Percentiles rank a stretch among this genome's conserved stretches.
Evolutionary conservation across 805 yeast genomes (phyloP).

Genomic region (Candida xyloterini): DNA sequence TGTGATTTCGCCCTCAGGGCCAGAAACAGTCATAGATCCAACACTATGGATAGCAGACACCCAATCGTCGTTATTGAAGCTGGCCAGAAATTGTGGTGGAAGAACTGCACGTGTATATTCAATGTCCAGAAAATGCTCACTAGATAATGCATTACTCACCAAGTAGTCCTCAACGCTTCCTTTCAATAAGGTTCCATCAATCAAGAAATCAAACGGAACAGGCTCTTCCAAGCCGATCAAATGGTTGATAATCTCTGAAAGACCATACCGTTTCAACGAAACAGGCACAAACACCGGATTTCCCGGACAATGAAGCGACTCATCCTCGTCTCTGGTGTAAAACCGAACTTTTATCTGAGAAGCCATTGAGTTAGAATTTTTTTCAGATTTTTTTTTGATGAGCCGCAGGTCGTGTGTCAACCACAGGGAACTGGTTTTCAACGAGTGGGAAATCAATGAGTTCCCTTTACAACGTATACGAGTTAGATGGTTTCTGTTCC

Average conservation of each 20-base stretch:
- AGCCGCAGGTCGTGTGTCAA: slow-evolving; percentile 14
- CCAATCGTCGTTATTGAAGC: slow-evolving; percentile 95
- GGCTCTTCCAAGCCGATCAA: slow-evolving; percentile 60
- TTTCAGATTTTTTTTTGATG: slow-evolving; percentile 10
- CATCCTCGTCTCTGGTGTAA: slow-evolving; percentile 82
- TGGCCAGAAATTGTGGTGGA: slow-evolving; percentile 90
- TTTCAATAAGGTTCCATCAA: slow-evolving; percentile 79
- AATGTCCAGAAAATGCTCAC: slow-evolving; percentile 72
- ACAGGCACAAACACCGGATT: slow-evolving; percentile 88
- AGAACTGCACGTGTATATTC: slow-evolving; percentile 91
- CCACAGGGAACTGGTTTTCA: background rate
- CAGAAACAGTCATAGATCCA: slow-evolving; percentile 31
- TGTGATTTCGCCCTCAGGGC: slow-evolving; percentile 24
- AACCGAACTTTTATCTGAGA: slow-evolving; percentile 73
- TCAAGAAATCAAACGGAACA: slow-evolving; percentile 88
- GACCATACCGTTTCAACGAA: slow-evolving; percentile 80
- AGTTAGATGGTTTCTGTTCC: slow-evolving; percentile 35
- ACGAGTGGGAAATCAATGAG: slow-evolving; percentile 8
- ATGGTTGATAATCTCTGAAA: slow-evolving; percentile 94
- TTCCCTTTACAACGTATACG: background rate
- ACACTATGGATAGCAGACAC: slow-evolving; percentile 66
- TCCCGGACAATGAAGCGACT: slow-evolving; percentile 65
- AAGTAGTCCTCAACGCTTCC: slow-evolving; percentile 79
- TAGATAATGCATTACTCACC: slow-evolving; percentile 69
- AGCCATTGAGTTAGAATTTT: slow-evolving; percentile 7